phyloP scores from a whole-genome alignment of 345 rosid genomes.

The Salix purpurea region DNA sequence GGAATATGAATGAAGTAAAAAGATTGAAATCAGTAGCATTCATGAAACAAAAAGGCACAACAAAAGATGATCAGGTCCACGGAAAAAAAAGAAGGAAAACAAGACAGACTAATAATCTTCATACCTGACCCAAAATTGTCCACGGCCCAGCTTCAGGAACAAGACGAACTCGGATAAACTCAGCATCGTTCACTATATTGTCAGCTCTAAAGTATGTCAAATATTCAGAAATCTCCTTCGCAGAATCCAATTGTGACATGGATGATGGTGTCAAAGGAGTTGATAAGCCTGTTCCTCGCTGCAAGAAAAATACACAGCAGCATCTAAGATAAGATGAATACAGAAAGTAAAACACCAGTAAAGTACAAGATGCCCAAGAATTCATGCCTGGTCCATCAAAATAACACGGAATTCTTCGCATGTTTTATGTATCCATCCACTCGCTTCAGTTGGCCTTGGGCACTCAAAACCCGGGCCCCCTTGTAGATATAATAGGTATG shows the following conservation, averaged over 20 bases:
- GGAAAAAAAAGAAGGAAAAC: background rate
- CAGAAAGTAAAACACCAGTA: background rate
- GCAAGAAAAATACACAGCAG: slow-evolving; percentile 25
- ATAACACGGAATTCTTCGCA: slow-evolving; percentile 87
- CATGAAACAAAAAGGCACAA: background rate
- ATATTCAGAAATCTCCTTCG: slow-evolving; percentile 54
- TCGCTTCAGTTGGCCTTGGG: slow-evolving; percentile 72
- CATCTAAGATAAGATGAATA: background rate
- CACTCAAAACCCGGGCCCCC: slow-evolving; percentile 98
- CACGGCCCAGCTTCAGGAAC: slow-evolving; percentile 82
- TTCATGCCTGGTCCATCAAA: slow-evolving; percentile 81
- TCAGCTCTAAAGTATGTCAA: slow-evolving; percentile 78
- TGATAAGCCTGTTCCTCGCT: slow-evolving; percentile 97
- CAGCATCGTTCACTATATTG: slow-evolving; percentile 84
- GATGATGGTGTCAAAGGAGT: slow-evolving; percentile 79
- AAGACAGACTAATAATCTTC: background rate
- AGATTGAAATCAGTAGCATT: background rate
- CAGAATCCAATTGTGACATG: slow-evolving; percentile 71
- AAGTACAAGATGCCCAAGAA: slow-evolving; percentile 2
- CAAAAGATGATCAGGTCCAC: background rate
- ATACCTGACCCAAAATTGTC: slow-evolving; percentile 88
- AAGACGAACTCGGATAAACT: slow-evolving; percentile 68
- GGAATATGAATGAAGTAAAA: slow-evolving; percentile 1
- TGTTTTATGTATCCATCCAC: slow-evolving; percentile 81
- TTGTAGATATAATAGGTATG: slow-evolving; percentile 72